Percentiles rank a stretch among this genome's conserved stretches.
phyloP scores from a whole-genome alignment of 1,284 basidiomycete genomes.

The Ceratobasidium sp. region DNA sequence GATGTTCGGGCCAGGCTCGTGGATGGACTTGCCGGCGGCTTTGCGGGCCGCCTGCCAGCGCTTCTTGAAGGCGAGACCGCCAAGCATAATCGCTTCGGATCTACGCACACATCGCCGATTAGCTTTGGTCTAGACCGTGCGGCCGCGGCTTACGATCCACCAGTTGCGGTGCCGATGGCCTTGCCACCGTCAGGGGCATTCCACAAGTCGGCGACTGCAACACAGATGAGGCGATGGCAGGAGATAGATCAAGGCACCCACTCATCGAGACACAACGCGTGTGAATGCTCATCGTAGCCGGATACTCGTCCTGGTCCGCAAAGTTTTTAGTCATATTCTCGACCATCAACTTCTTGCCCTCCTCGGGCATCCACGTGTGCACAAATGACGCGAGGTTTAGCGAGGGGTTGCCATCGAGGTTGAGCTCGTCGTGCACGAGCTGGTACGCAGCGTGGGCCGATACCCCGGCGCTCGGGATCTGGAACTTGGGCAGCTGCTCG shows the following conservation, averaged over 20 bases:
- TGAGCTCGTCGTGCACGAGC: conserved; percentile 85
- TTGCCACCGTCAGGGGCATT: conserved; percentile 79
- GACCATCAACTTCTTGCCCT: conserved; percentile 75
- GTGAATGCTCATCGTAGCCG: conserved; percentile 77
- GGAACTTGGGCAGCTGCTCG: conserved; percentile 69
- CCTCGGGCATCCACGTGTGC: conserved; percentile 74
- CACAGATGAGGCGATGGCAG: conserved; percentile 56
- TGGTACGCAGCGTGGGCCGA: conserved; percentile 74
- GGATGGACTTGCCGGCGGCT: conserved; percentile 84
- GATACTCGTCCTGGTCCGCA: conserved; percentile 93
- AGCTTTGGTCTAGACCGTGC: conserved; percentile 49
- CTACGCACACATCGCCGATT: conserved; percentile 32
- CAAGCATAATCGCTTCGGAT: conserved; percentile 90
- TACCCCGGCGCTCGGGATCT: conserved; percentile 70
- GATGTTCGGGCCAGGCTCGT: conserved; percentile 81
- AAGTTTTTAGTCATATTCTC: conserved; percentile 92
- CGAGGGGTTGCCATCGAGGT: conserved; percentile 79
- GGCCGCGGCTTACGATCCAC: conserved; percentile 77
- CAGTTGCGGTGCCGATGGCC: conserved; percentile 92
- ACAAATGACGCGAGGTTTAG: conserved; percentile 87
- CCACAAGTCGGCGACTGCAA: conserved; percentile 94
- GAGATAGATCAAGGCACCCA: conserved; percentile 43
- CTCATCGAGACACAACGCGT: conserved; percentile 67
- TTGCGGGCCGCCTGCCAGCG: conserved; percentile 92
- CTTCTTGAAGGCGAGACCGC: conserved; percentile 94